Evolutionary conservation across 1,284 basidiomycete species (phyloP), one percentile per base, ranked within the genome.

Genomic region (Xerocomus minutiporus): DNA sequence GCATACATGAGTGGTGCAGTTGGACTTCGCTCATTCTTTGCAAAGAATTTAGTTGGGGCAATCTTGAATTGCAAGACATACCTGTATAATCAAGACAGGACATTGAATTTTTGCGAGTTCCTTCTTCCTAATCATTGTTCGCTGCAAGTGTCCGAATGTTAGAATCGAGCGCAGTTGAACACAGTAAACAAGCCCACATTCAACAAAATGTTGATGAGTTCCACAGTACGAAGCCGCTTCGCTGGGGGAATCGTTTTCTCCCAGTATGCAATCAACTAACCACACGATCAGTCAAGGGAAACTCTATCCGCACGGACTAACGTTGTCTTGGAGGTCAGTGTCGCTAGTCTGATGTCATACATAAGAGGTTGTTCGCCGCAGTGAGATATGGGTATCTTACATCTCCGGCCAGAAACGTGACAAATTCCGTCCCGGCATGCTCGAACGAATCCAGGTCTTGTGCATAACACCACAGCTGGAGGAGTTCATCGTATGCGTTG

Each of bases 31-130:
- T 88, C 84, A 5, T 83, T 83, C 86, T 88, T 44, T 3, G 29
- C 20, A 29, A 58, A 39, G 42, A 17, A 8, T 13, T 57, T 41
- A 52, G 47, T 31, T 20, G 47, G 9, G 36, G 13, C n/a, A 15
- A 36, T 28, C 36, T 15, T 28, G 50, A 23, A 39, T n/a, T 9
- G 28, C 46, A 17, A 15, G 32, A 56, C 56, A 46, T 48, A 87
- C 87, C 69, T 89, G 87, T 48, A 89, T 77, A n/a, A 89, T 79
- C 20, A 89, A 70, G 12, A 85, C 79, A 1, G 86, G 87, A 57
- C 80, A 80, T 6, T 64, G 78, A 48, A 89, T 78, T 35, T 68
- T 62, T n/a, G 75, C 74, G 20, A 81, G 71, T 53, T 76, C 71
- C 35, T 76, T 73, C 31, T 74, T 59, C 25, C 62, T 76, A 50